Evolutionary conservation across 164 flowering plant genomes (phyloP).

Genomic region (Hamamelis virginiana): DNA sequence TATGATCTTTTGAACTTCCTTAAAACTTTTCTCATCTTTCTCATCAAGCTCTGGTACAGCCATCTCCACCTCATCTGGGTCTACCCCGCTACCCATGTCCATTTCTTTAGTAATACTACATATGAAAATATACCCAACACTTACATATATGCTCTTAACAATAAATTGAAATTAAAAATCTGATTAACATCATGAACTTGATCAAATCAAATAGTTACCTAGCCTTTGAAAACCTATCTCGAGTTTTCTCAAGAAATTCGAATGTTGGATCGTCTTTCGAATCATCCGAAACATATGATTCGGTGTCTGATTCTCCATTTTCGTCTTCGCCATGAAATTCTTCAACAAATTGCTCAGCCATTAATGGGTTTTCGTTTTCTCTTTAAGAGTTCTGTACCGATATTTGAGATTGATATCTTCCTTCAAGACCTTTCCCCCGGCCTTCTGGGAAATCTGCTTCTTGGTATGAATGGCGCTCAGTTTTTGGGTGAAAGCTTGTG

Average conservation of each 20-base stretch:
- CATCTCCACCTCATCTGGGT: conserved; percentile 23
- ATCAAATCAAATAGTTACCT: conserved; percentile 21
- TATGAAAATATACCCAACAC: not conserved
- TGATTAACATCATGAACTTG: not conserved
- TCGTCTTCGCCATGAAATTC: not conserved
- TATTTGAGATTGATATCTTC: too few species aligned
- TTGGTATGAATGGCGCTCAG: too few species aligned
- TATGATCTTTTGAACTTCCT: conserved; percentile 41
- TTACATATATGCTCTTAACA: not conserved
- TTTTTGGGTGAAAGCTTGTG: too few species aligned
- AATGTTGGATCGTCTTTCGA: conserved; percentile 53
- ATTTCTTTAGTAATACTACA: conserved; percentile 16
- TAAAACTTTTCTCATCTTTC: conserved; percentile 41
- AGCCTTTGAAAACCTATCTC: conserved; percentile 36
- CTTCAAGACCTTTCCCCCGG: too few species aligned
- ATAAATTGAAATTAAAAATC: not conserved
- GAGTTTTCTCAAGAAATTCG: conserved; percentile 40
- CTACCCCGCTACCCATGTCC: conserved; percentile 22
- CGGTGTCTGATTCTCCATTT: conserved; percentile 25
- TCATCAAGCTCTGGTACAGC: conserved; percentile 34
- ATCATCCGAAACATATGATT: conserved; percentile 30
- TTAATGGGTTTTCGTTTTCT: not conserved
- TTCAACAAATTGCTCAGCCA: not conserved
- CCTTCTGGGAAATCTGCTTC: too few species aligned
- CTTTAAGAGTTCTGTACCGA: too few species aligned